A percentile compares a stretch with the other conserved stretches of the same genome.
Evolutionary conservation across 495 filamentous ascomycete species (phyloP).

Genomic region (Tuber magnatum): DNA sequence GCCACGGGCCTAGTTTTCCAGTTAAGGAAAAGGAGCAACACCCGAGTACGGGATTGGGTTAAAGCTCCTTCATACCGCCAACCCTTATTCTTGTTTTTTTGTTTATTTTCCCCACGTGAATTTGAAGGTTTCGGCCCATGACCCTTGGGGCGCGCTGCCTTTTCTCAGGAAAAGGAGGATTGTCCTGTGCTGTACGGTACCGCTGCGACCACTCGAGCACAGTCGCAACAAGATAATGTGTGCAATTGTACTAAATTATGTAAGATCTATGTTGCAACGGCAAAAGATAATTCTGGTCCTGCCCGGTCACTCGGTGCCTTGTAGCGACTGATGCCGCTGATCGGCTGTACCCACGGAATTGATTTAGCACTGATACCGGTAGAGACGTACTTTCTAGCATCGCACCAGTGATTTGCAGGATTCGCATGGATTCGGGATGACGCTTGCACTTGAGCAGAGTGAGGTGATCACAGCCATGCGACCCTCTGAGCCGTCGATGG

Average conservation of each 20-base stretch:
- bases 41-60: background rate
- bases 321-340: background rate
- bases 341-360: background rate
- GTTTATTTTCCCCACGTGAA: background rate
- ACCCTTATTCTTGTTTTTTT: background rate
- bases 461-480: background rate
- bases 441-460: background rate
- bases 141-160: background rate
- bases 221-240: no score
- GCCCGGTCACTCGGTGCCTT: background rate
- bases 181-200: background rate
- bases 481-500: background rate
- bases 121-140: background rate
- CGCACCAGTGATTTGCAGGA: background rate
- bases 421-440: constrained; percentile 1
- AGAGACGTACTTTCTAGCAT: background rate
- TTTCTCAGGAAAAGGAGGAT: background rate
- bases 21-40: background rate
- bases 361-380: background rate
- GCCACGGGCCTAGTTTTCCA: constrained; percentile 1
- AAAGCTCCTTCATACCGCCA: background rate
- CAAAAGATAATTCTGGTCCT: background rate
- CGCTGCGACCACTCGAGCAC: no score
- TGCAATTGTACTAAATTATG: no score
- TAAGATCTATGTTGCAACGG: background rate